phyloP scores from a whole-genome alignment of 192 early-diverging fungal species.

The Coemansia sp. region DNA sequence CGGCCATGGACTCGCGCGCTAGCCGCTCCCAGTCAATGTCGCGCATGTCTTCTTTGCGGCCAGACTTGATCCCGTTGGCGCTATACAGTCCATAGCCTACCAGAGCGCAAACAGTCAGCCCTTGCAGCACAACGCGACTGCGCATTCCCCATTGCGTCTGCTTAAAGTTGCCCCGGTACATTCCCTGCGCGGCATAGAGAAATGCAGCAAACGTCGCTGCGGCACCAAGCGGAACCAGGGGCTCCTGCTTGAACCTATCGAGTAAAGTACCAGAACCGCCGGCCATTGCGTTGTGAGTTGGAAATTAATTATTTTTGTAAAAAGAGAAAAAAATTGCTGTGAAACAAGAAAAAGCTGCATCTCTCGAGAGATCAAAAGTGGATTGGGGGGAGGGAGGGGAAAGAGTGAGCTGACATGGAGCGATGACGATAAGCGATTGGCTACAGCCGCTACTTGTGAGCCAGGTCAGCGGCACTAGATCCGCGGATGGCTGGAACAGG shows the following conservation, averaged over 20 bases:
- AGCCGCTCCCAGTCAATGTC: slow-evolving; percentile 47
- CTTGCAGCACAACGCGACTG: slow-evolving; percentile 43
- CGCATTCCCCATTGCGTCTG: slow-evolving; percentile 50
- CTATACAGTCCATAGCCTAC: slow-evolving; percentile 28
- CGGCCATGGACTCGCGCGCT: slow-evolving; percentile 31
- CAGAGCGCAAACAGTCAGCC: slow-evolving; percentile 38
- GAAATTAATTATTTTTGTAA: neutral
- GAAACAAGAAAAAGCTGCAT: neutral
- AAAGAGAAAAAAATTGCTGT: neutral
- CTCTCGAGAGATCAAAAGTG: too few relatives aligned
- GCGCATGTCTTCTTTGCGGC: slow-evolving; percentile 22
- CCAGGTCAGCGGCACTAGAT: neutral
- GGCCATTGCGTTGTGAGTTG: slow-evolving; percentile 9
- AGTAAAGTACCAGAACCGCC: slow-evolving; percentile 12
- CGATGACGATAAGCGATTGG: neutral
- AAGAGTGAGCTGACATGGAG: too few relatives aligned
- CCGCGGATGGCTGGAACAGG: neutral
- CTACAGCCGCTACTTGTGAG: neutral
- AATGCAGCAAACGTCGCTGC: slow-evolving; percentile 39
- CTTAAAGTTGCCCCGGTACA: slow-evolving; percentile 22
- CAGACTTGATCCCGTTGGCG: neutral
- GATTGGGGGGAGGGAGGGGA: too few relatives aligned
- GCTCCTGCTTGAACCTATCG: slow-evolving; percentile 39
- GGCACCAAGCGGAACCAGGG: slow-evolving; percentile 37
- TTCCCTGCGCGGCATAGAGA: slow-evolving; percentile 37